These are phyloP conservation scores for Skeletonema menzelii DNA, from an alignment of 108 stramenopile species.

Conservation along the genomic window DNA sequence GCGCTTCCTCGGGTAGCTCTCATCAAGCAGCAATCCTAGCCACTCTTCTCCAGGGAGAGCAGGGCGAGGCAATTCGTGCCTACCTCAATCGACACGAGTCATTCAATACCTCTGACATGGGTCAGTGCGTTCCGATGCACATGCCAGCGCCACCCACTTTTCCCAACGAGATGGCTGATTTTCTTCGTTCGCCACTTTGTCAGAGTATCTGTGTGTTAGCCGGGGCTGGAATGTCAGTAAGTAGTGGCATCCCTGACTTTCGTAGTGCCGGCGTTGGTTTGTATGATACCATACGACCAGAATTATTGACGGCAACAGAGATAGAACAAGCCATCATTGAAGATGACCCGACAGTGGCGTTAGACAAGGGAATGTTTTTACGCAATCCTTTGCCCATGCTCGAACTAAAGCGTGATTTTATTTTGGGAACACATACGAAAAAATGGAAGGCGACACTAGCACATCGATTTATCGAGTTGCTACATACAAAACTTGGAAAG, in stretches of 20 bases:
- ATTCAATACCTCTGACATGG: conserved; percentile 22
- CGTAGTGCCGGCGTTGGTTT: conserved; percentile 54
- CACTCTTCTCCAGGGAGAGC: conserved; percentile 24
- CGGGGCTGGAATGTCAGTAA: conserved; percentile 72
- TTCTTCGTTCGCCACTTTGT: conserved; percentile 32
- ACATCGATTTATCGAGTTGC: conserved; percentile 84
- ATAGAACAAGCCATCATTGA: conserved; percentile 48
- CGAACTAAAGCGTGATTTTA: conserved; percentile 82
- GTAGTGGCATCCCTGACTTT: conserved; percentile 82
- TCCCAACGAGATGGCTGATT: conserved; percentile 42
- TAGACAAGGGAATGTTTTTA: conserved; percentile 75
- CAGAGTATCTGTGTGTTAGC: conserved; percentile 68
- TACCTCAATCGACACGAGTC: conserved; percentile 22
- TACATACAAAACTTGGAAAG: conserved; percentile 65
- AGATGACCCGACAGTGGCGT: conserved; percentile 58
- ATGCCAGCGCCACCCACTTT: conserved; percentile 34
- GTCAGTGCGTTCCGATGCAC: conserved; percentile 30
- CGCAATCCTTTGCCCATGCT: conserved; percentile 84
- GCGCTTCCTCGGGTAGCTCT: neutral
- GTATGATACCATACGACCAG: conserved; percentile 59
- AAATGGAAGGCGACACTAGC: conserved; percentile 81
- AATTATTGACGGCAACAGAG: conserved; percentile 54
- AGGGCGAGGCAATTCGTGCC: conserved; percentile 21
- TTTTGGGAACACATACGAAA: conserved; percentile 67
- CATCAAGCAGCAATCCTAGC: conserved; percentile 34